Evolutionary conservation across 2,329 filamentous ascomycete species (phyloP).

Genomic region (Trichoderma atrobrunneum): DNA sequence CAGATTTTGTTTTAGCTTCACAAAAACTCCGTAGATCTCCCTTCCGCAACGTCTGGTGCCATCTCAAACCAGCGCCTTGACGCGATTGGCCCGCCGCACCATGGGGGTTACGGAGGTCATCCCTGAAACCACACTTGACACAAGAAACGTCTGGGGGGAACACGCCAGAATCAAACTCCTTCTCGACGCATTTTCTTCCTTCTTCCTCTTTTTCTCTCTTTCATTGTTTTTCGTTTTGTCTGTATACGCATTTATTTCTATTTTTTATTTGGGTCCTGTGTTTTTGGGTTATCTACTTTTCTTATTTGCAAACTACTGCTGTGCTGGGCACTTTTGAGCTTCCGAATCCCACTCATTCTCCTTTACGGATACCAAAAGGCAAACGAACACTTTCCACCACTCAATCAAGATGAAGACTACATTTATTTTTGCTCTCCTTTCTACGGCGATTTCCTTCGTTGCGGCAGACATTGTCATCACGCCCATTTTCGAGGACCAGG

Average conservation of each 20-base stretch:
- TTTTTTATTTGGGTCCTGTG: neutral
- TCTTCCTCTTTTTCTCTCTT: neutral
- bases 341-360: neutral
- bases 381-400: neutral
- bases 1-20: neutral
- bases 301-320: neutral
- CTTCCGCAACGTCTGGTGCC: neutral
- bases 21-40: neutral
- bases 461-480: conserved; percentile 56
- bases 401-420: conserved; percentile 31
- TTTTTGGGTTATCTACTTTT: neutral
- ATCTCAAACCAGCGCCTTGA: neutral
- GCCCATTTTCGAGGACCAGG: conserved; percentile 49
- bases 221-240: conserved; percentile 5
- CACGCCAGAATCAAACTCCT: neutral
- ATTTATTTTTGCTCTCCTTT: conserved; percentile 37
- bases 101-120: neutral
- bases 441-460: conserved; percentile 45
- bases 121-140: conserved; percentile 17
- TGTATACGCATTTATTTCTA: neutral
- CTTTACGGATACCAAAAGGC: neutral
- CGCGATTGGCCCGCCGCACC: neutral
- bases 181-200: neutral
- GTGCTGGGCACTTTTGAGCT: neutral
- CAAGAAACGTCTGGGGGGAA: neutral